Evolutionary conservation across 73 alveolate genomes (phyloP).

Genomic region (Symbiodinium natans): DNA sequence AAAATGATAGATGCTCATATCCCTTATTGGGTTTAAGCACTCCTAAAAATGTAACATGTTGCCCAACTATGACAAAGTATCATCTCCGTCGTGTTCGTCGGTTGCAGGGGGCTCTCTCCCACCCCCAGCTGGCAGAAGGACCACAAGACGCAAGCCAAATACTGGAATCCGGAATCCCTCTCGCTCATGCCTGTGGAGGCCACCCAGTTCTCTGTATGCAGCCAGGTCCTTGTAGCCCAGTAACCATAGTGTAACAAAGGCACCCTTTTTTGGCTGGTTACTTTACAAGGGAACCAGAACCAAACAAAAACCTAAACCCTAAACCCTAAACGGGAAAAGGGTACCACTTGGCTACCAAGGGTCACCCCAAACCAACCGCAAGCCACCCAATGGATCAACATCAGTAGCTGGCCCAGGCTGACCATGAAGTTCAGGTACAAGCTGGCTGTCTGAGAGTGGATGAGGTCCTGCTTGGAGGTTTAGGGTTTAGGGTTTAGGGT

Average conservation of each 20-base stretch:
- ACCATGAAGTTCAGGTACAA: not conserved
- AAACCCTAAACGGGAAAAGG: too few species aligned
- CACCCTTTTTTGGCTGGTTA: too few species aligned
- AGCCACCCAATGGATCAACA: constrained; percentile 34
- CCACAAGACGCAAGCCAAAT: constrained; percentile 35
- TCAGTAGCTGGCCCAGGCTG: constrained; percentile 16
- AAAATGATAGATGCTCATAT: too few species aligned
- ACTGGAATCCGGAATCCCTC: not conserved
- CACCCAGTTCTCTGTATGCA: not conserved
- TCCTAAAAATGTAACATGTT: too few species aligned
- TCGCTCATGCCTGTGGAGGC: not conserved
- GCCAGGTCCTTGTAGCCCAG: not conserved
- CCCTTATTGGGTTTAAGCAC: too few species aligned
- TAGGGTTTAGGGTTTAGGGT: too few species aligned
- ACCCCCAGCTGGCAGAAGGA: constrained; percentile 58
- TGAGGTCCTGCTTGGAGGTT: not conserved
- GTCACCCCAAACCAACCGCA: constrained; percentile 52
- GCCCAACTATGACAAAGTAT: too few species aligned
- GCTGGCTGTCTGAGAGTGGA: not conserved
- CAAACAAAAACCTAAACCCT: too few species aligned
- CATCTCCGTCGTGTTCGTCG: constrained; percentile 41
- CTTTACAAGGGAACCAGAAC: too few species aligned
- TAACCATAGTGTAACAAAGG: too few species aligned
- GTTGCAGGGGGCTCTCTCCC: constrained; percentile 45
- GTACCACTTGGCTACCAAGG: too few species aligned